Percentiles rank a stretch among this genome's conserved stretches.
Conservation (phyloP, 345 rosid species). For the Rubroshorea leprosula region DNA sequence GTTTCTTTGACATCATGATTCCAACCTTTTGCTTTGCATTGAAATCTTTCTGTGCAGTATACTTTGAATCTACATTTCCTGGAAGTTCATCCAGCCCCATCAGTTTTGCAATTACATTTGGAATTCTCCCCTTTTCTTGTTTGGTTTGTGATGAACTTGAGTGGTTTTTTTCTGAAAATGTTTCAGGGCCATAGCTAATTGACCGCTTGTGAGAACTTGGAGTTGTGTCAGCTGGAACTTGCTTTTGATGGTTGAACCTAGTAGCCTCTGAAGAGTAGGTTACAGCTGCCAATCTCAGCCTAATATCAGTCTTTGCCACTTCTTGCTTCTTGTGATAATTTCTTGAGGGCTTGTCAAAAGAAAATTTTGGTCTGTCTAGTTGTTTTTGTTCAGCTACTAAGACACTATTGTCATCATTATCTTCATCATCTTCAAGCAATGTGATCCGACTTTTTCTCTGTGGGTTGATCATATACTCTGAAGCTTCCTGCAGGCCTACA, state of each 20-base stretch:
- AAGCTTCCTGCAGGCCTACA: constrained; percentile 67
- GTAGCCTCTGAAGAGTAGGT: constrained; percentile 31
- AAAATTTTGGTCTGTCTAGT: constrained; percentile 40
- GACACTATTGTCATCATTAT: constrained; percentile 25
- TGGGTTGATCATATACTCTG: constrained; percentile 41
- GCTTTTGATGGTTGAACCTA: constrained; percentile 21
- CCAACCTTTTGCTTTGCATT: constrained; percentile 23
- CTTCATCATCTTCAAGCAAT: constrained; percentile 63
- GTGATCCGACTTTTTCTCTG: constrained; percentile 51
- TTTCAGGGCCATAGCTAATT: constrained; percentile 21
- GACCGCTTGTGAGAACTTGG: constrained; percentile 41
- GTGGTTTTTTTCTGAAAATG: constrained; percentile 27
- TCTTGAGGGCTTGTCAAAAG: constrained; percentile 41
- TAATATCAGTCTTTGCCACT: constrained; percentile 39
- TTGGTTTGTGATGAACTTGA: constrained; percentile 32
- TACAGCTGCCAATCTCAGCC: constrained; percentile 43
- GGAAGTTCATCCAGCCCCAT: constrained; percentile 83
- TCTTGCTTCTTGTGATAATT: constrained; percentile 35
- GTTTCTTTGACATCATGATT: constrained; percentile 16
- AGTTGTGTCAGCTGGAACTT: constrained; percentile 17
- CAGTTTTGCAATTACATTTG: constrained; percentile 77
- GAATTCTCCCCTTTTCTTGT: constrained; percentile 59
- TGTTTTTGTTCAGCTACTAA: constrained; percentile 32
- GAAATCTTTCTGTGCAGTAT: constrained; percentile 20
- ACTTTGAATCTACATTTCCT: constrained; percentile 33